Evolutionary conservation across 129 eudicot species (phyloP).

Genomic region (Centaurea solstitialis): DNA sequence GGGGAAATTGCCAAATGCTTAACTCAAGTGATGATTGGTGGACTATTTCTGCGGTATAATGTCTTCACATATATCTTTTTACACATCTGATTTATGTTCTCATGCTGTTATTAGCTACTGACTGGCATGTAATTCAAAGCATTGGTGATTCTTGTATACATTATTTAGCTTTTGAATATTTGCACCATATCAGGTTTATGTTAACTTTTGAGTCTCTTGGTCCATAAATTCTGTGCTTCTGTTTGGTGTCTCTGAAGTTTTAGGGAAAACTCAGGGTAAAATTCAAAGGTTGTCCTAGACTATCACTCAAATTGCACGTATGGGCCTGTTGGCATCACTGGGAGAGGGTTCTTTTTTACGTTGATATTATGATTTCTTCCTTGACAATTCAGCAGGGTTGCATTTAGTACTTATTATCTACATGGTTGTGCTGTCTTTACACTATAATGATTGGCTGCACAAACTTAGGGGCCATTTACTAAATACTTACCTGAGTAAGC

Average conservation of each 20-base stretch:
- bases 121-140: neutral
- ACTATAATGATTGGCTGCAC: neutral
- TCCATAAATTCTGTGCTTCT: neutral
- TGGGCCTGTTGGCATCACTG: neutral
- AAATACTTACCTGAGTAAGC: too few species aligned
- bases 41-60: constrained; percentile 77
- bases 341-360: neutral
- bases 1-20: constrained; percentile 78
- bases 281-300: neutral
- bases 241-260: neutral
- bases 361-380: neutral
- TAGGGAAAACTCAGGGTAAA: neutral
- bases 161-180: constrained; percentile 9
- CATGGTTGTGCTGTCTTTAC: neutral
- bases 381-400: neutral
- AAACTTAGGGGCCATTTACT: neutral
- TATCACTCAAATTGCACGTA: neutral
- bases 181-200: neutral
- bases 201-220: neutral
- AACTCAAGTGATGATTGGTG: constrained; percentile 77
- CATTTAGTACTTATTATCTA: neutral
- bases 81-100: neutral
- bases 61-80: constrained; percentile 7
- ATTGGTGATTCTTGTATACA: constrained; percentile 9
- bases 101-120: constrained; percentile 14